Evolutionary conservation across 1,284 basidiomycete species (phyloP), one percentile per base, ranked within the genome.

Genomic region (Ganoderma sinense): DNA sequence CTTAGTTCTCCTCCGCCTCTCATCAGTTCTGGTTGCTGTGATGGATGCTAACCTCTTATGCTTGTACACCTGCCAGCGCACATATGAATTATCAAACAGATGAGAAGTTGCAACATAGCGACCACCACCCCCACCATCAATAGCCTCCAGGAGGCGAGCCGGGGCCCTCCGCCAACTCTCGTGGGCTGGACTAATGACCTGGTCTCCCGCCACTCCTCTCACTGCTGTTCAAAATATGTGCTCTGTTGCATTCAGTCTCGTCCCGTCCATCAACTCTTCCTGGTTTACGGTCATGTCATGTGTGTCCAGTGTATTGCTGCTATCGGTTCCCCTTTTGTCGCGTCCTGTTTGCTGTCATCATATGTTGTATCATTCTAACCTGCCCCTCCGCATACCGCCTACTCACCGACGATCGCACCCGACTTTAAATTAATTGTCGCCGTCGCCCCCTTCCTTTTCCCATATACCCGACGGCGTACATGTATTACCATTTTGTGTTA

Each of bases 41-140:
- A 13, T 29, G 14, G 23, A 51, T 29, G 58, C 36, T 61, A 39
- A 61, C 39, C 39, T 16, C 3, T 26, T 61, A 13, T 29, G 59
- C 16, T 40, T 26, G 39, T 40, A 29, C 41, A 26, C 29, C 4
- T 39, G n/a, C 36, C 48, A 69, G 68, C 41, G 51, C 68, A 6
- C 36, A 69, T 43, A 65, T 69, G 16, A 53, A 58, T 41, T 65
- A 69, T 48, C 58, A 45, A 36, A 53, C 64, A 58, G 64, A 69
- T 26, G 48, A 51, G 48, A 51, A 51, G 48, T 51, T 26, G 48
- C 62, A 62, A 31, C 68, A 40, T 29, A 33, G 48, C 64, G 33
- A 36, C 26, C 40, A 58, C 60, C 41, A 56, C 45, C 36, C 31
- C 23, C 51, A 13, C 43, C 45, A 29, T 53, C 62, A 48, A 63